Base-by-base conservation (phyloP, 805 yeast species). In the Ogataea wickerhamii region DNA sequence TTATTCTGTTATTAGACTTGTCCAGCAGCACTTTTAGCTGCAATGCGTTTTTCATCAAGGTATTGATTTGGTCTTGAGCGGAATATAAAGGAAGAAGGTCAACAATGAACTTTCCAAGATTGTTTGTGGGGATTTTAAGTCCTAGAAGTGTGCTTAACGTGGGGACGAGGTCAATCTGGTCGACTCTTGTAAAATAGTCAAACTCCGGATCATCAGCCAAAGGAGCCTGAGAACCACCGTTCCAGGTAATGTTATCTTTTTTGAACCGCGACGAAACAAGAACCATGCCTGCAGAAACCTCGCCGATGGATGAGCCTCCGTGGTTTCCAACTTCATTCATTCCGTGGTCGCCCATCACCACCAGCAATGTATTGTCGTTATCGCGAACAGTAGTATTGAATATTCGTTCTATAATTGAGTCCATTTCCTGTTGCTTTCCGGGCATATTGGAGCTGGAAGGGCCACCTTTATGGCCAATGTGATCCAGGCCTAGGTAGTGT, bases 401-500 rank as follows among this genome's bases (percentile, higher is more conserved):
- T 0, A 91, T 56, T 25, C 64, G 52, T 32, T 68, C 44, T 2
- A 89, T 63, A 1, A 93, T 73, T 0, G 41, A 47, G 56, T 93
- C 97, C 96, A 93, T 87, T 58, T 93, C 98, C 4, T 37, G 41
- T 44, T 88, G 97, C 53, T 93, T 93, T 0, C 64, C 68, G 6
- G 79, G 76, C 98, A 93, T 93, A 49, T 78, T 80, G 0, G 74
- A 63, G 8, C 96, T 87, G 5, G 64, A 52, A 0, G 98, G 91
- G 0, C 99, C 99, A 31, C 95, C 94, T 57, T 88, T 91, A 60
- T 93, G 99, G 2, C 99, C 99, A 52, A 93, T 93, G 58, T 93
- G 99, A 57, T 93, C 99, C 20, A 93, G 67, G 0, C 99, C 99
- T 14, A 93, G 65, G 53, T 91, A 93, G 58, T 93, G 99, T 26